Conservation (phyloP, 805 yeast species). For the Sugiyamaella chiloensis region DNA sequence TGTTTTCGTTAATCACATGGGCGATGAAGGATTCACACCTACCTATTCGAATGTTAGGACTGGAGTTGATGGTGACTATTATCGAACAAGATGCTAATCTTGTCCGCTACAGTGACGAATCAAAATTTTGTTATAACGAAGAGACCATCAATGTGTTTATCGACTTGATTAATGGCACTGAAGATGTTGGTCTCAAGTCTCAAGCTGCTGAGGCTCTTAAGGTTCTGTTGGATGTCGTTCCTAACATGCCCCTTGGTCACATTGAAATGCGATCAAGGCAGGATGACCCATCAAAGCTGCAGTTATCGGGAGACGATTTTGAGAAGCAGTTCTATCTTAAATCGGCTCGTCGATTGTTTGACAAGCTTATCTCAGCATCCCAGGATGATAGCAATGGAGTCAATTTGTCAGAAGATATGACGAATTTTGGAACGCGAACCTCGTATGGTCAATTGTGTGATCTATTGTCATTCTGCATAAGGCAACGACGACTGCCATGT, state of each 20-base stretch:
- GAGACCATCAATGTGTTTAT: constrained; percentile 38
- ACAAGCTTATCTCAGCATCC: constrained; percentile 38
- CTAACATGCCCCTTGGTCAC: not conserved
- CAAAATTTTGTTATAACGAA: constrained; percentile 8
- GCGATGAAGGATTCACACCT: constrained; percentile 56
- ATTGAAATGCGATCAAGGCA: constrained; percentile 2
- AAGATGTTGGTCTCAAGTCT: constrained; percentile 67
- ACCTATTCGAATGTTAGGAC: constrained; percentile 62
- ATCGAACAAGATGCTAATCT: constrained; percentile 79
- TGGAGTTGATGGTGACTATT: constrained; percentile 74
- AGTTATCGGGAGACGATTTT: constrained; percentile 32
- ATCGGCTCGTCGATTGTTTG: constrained; percentile 58
- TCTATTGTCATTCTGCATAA: constrained; percentile 61
- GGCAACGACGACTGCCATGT: constrained; percentile 58
- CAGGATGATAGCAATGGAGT: not conserved
- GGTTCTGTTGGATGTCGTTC: constrained; percentile 55
- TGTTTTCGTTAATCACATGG: constrained; percentile 66
- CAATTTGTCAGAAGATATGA: not conserved
- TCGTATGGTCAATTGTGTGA: constrained; percentile 64
- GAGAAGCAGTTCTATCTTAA: constrained; percentile 58
- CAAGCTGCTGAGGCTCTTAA: constrained; percentile 84
- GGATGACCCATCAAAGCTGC: constrained; percentile 1
- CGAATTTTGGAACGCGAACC: constrained; percentile 23
- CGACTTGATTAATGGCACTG: constrained; percentile 58
- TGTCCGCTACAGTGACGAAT: constrained; percentile 33